These are phyloP conservation scores for Xenosphaeropsis pyriputrescens DNA, from an alignment of 2,329 filamentous ascomycete genomes.

Conservation along the genomic window DNA sequence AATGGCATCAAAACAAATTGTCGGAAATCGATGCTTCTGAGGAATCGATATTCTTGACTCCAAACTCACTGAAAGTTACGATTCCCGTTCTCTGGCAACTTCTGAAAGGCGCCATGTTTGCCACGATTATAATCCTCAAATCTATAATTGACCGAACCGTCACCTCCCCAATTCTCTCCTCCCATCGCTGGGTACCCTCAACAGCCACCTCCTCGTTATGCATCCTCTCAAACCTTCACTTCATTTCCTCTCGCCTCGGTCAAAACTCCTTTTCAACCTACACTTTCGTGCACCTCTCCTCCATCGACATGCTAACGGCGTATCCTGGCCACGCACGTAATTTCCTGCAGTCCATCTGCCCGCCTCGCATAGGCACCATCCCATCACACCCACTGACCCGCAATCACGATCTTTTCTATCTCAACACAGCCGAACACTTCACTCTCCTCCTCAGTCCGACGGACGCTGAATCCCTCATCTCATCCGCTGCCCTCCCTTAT, in stretches of 20 bases:
- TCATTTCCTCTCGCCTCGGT: conserved; percentile 51
- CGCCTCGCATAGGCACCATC: conserved; percentile 30
- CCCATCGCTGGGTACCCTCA: conserved; percentile 33
- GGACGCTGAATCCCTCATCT: conserved; percentile 43
- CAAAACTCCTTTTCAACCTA: conserved; percentile 53
- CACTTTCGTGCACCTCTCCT: conserved; percentile 52
- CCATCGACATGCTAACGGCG: conserved; percentile 51
- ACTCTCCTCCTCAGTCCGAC: conserved; percentile 38
- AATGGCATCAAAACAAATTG: conserved; percentile 56
- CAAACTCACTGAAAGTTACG: conserved; percentile 40
- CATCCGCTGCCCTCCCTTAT: conserved; percentile 49
- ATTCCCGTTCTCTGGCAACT: conserved; percentile 50
- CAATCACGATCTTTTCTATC: conserved; percentile 56
- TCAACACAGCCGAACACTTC: conserved; percentile 58
- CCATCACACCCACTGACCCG: conserved; percentile 49
- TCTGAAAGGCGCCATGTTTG: conserved; percentile 49
- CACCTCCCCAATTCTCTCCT: conserved; percentile 36
- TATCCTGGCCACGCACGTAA: conserved; percentile 43
- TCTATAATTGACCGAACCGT: conserved; percentile 43
- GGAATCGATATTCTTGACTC: conserved; percentile 39
- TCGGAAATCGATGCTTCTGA: conserved; percentile 50
- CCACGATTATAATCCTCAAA: conserved; percentile 44
- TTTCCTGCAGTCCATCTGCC: conserved; percentile 29
- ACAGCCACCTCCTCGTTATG: conserved; percentile 47
- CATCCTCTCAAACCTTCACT: conserved; percentile 50